Conservation (phyloP, 2,329 filamentous ascomycete genomes). For the Monosporascus sp. region DNA sequence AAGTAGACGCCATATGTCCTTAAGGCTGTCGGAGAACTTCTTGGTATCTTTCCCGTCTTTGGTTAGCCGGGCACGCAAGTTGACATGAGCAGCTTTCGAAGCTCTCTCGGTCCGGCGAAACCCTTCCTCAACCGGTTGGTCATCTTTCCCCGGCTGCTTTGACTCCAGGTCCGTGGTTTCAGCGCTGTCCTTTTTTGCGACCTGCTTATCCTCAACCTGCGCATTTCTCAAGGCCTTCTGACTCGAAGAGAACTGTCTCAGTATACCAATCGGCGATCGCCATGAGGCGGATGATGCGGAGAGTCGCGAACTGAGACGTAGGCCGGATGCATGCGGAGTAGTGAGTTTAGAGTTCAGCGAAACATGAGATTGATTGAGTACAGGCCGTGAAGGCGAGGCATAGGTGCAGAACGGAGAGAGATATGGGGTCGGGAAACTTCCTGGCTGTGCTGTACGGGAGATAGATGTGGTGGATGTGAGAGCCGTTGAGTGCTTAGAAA, state of each 20-base stretch:
- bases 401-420: neutral
- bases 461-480: conserved; percentile 5
- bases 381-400: neutral
- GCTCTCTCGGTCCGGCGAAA: conserved; percentile 79
- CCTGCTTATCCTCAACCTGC: conserved; percentile 6
- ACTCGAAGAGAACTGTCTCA: conserved; percentile 15
- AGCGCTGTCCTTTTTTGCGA: conserved; percentile 4
- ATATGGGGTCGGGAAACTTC: conserved; percentile 2
- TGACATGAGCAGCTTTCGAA: conserved; percentile 79
- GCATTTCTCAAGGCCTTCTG: conserved; percentile 2
- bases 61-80: conserved; percentile 79
- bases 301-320: conserved; percentile 6
- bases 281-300: conserved; percentile 3
- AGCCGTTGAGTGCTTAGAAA: conserved; percentile 10
- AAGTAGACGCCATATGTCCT: conserved; percentile 80
- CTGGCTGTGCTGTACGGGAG: conserved; percentile 3
- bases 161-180: conserved; percentile 21
- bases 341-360: conserved; percentile 8
- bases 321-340: neutral
- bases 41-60: conserved; percentile 65
- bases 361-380: conserved; percentile 8
- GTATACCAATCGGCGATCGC: conserved; percentile 6
- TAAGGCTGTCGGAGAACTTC: conserved; percentile 55
- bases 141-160: conserved; percentile 32
- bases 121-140: conserved; percentile 50